Evolutionary conservation across 2,329 filamentous ascomycete species (phyloP).

Genomic region (Grosmannia huntii): DNA sequence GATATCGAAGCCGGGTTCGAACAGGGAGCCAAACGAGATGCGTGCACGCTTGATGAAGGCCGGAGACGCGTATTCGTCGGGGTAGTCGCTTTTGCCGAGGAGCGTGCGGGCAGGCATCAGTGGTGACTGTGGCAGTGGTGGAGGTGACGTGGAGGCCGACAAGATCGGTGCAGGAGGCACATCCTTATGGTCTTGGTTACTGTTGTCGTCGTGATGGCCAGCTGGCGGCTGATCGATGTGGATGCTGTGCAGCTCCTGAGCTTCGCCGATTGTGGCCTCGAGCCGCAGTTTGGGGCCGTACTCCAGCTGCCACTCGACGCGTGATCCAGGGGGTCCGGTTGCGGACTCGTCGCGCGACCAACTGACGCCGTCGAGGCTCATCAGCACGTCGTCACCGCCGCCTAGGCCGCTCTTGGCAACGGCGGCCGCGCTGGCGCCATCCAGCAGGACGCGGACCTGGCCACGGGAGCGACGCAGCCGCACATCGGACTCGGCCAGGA

Average conservation of each 20-base stretch:
- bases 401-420: constrained; percentile 55
- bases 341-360: constrained; percentile 45
- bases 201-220: constrained; percentile 7
- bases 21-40: constrained; percentile 54
- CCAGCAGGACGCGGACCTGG: constrained; percentile 68
- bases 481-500: constrained; percentile 76
- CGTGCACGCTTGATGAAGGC: constrained; percentile 64
- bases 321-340: constrained; percentile 34
- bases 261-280: constrained; percentile 33
- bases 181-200: background rate
- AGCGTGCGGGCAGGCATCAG: background rate
- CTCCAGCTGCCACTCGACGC: constrained; percentile 45
- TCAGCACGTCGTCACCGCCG: constrained; percentile 62
- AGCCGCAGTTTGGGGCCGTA: constrained; percentile 38
- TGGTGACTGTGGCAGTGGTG: constrained; percentile 7
- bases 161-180: background rate
- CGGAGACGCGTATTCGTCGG: constrained; percentile 58
- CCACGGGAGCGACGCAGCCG: constrained; percentile 64
- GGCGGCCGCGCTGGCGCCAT: constrained; percentile 54
- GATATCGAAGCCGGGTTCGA: constrained; percentile 51
- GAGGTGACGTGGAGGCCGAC: background rate
- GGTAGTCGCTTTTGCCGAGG: constrained; percentile 17
- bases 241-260: constrained; percentile 34
- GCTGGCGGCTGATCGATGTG: constrained; percentile 34
- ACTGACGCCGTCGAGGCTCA: constrained; percentile 55